phyloP scores from a whole-genome alignment of 2,329 filamentous ascomycete species.

The Botrytis fabae region DNA sequence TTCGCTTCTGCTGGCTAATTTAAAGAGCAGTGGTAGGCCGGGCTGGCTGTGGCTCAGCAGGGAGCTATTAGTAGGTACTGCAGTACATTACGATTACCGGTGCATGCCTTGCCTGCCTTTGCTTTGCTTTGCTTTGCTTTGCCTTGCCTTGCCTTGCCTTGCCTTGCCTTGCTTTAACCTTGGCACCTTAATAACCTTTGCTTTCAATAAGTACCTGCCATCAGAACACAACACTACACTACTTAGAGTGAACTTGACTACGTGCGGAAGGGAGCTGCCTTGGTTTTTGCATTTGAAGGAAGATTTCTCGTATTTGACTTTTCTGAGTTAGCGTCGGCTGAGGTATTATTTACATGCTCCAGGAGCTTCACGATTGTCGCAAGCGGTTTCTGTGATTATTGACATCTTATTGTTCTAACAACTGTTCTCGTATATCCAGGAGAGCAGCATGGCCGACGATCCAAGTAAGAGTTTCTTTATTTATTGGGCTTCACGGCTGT shows the following conservation, averaged over 20 bases:
- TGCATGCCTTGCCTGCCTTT: not conserved
- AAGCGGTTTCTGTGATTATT: not conserved
- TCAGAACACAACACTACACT: not conserved
- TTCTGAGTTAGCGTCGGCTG: not conserved
- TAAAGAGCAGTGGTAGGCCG: not conserved
- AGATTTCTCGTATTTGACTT: not conserved
- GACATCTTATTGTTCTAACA: not conserved
- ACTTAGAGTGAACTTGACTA: not conserved
- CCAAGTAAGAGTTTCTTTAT: slow-evolving; percentile 53
- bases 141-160: not conserved
- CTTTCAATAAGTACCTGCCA: not conserved
- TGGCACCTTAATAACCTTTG: not conserved
- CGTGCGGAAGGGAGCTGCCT: not conserved
- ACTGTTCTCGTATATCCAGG: not conserved
- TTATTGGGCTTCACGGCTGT: slow-evolving; percentile 48
- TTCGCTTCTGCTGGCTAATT: slow-evolving; percentile 1
- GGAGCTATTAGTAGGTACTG: not conserved
- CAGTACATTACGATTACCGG: not conserved
- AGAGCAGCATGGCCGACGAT: slow-evolving; percentile 39
- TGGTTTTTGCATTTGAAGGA: not conserved
- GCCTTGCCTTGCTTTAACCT: not conserved
- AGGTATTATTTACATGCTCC: not conserved
- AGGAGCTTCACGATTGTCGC: not conserved
- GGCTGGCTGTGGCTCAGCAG: not conserved
- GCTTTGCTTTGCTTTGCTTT: not conserved